These are phyloP conservation scores for Wickerhamiella kurtzmanii DNA, from an alignment of 805 yeast species.

Conservation along the genomic window DNA sequence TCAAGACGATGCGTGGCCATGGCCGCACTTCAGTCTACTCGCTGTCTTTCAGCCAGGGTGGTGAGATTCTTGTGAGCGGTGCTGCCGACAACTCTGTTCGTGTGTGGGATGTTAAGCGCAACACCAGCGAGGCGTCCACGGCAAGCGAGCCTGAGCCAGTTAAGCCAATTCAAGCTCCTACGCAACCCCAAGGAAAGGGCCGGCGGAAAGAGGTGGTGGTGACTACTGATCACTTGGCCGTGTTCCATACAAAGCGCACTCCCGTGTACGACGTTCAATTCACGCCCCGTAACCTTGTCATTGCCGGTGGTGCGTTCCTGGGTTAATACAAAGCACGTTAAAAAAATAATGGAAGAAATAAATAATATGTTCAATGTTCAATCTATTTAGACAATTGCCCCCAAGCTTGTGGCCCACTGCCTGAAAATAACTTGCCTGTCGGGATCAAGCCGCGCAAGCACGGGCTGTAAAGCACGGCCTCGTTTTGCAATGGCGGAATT, in stretches of 20 bases:
- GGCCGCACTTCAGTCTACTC: slow-evolving; percentile 80
- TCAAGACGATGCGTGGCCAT: slow-evolving; percentile 90
- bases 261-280: slow-evolving; percentile 89
- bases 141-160: background rate
- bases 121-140: slow-evolving; percentile 50
- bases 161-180: background rate
- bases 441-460: slow-evolving; percentile 2
- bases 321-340: slow-evolving; percentile 22
- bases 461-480: slow-evolving; percentile 7
- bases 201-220: slow-evolving; percentile 58
- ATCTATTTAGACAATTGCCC: background rate
- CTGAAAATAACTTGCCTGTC: background rate
- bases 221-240: slow-evolving; percentile 80
- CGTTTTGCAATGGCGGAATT: slow-evolving; percentile 5
- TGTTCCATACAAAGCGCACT: slow-evolving; percentile 83
- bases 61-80: slow-evolving; percentile 76
- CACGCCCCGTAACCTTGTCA: slow-evolving; percentile 76
- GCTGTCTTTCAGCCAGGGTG: slow-evolving; percentile 71
- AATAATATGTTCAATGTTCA: no score
- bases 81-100: slow-evolving; percentile 88
- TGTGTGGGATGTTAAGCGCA: slow-evolving; percentile 88
- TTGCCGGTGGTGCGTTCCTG: slow-evolving; percentile 82
- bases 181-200: slow-evolving; percentile 30
- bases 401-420: background rate
- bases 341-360: background rate